Base-by-base conservation (phyloP, 257 asterid genomes). In the Solanum bulbocastanum region DNA sequence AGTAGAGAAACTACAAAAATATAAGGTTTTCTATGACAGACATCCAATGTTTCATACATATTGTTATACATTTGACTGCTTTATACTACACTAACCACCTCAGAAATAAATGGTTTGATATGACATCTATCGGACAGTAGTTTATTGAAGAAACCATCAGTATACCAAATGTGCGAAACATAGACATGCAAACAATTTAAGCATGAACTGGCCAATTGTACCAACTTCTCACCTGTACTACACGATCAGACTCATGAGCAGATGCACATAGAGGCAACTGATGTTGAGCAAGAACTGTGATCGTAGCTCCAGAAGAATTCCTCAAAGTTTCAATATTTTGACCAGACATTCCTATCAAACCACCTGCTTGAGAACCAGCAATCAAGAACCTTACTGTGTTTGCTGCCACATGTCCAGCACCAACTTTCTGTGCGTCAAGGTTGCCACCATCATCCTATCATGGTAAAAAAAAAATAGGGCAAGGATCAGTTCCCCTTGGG, bases 241-340 rank as follows among this genome's bases (percentile, higher is more conserved):
- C 97, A 89, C 98, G 95, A 89, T 95, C 99, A 66, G 99, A 93
- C 90, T 97, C 99, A 87, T 95, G 96, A 25, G 97, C 96, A 60
- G 99, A 94, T 66, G 99, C 99, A 93, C 98, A 96, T 36, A 98
- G 93, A 87, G 99, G 98, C 89, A 97, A 83, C 92, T 97, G 99
- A 88, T 91, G 94, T 86, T 96, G 98, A 87, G 98, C 93, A 89
- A 93, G 97, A 93, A 97, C 95, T n/a, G 95, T 89, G 86, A 97
- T 92, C 71, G 91, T 89, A 83, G 98, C 98, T 86, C 97, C 99
- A 3, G 99, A 95, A 46, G 95, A 89, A 90, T 89, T 94, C 92
- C 99, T 95, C 91, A 97, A 90, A 86, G 90, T 94, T 91, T 94
- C 99, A 87, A 97, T 96, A 89, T 96, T 96, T 89, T 93, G 99